Evolutionary conservation across 768 basidiomycete genomes (phyloP), one percentile per base, ranked within the genome.

Genomic region (Boletus tomentosulus): DNA sequence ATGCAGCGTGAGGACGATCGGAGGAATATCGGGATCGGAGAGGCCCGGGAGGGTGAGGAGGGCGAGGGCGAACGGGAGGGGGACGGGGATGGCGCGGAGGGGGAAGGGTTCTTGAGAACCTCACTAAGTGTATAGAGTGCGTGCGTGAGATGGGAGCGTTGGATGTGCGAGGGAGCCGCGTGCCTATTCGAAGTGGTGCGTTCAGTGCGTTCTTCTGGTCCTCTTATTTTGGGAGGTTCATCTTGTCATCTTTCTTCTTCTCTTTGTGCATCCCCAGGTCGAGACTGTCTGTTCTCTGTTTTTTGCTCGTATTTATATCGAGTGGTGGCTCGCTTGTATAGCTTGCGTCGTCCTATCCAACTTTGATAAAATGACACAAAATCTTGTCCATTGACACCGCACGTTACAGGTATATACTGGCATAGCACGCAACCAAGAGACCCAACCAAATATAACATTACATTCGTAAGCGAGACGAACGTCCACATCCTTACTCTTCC

Each of bases 1-100:
- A 81, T 92, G 57, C 79, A 85, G 62, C 76, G 84, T 46, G 85
- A 86, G 25, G 87, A 89, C 43, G 79, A 80, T 16, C 57, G 62
- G 33, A 51, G 60, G 22, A 55, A 63, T 56, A 58, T 65, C n/a
- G 61, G 35, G 41, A 62, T 62, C 39, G 63, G 46, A 4, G 72
- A 66, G 39, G 57, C 48, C 10, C 60, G 12, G 1, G 71, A 64
- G 0, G 72, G 68, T 3, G 65, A 70, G 0, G 69, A 56, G 0
- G 66, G 49, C 22, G 62, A 59, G 1, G 61, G 57, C 55, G 64
- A 66, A 0, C 59, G 56, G 2, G 66, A 65, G 2, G 56, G 51
- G 8, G 55, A 62, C 0, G 69, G 66, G 0, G 67, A 71, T 24
- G 60, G 71, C 9, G 69, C 60, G 0, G 68, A 69, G 33, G 68